These are phyloP conservation scores for Rhipidocladum racemiflorum DNA, from an alignment of 176 grass and related monocot genomes.

Conservation along the genomic window DNA sequence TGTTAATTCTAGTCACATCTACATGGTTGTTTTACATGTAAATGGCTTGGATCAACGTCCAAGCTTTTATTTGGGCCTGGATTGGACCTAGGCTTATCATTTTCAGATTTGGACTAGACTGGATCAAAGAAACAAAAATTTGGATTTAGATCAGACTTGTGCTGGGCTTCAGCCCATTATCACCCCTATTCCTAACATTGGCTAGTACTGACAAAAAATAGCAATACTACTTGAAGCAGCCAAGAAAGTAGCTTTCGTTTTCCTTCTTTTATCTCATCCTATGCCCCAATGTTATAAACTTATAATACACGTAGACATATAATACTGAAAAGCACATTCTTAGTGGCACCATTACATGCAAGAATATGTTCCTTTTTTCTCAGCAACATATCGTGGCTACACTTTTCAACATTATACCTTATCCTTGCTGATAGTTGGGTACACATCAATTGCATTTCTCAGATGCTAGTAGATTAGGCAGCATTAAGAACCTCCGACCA, in stretches of 20 bases:
- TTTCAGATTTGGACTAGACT: too few relatives aligned
- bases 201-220: slow-evolving; percentile 15
- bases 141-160: too few relatives aligned
- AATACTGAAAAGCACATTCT: slow-evolving; percentile 26
- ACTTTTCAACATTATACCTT: slow-evolving; percentile 24
- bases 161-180: too few relatives aligned
- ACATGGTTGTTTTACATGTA: too few relatives aligned
- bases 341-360: slow-evolving; percentile 24
- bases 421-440: slow-evolving; percentile 38
- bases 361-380: slow-evolving; percentile 29
- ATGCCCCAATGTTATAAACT: slow-evolving; percentile 12
- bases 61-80: too few relatives aligned
- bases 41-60: too few relatives aligned
- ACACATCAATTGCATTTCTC: slow-evolving; percentile 41
- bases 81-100: too few relatives aligned
- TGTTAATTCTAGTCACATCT: too few relatives aligned
- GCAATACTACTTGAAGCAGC: slow-evolving; percentile 15
- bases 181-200: slow-evolving; percentile 27
- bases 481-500: slow-evolving; percentile 14
- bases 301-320: not conserved
- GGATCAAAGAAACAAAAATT: too few relatives aligned
- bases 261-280: slow-evolving; percentile 17
- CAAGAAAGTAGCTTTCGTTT: slow-evolving; percentile 13
- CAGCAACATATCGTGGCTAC: slow-evolving; percentile 18
- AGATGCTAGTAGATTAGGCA: slow-evolving; percentile 27